Percentiles rank a stretch among this genome's conserved stretches.
Conservation (phyloP, 139 green algal species). For the Gonium pectorale region DNA sequence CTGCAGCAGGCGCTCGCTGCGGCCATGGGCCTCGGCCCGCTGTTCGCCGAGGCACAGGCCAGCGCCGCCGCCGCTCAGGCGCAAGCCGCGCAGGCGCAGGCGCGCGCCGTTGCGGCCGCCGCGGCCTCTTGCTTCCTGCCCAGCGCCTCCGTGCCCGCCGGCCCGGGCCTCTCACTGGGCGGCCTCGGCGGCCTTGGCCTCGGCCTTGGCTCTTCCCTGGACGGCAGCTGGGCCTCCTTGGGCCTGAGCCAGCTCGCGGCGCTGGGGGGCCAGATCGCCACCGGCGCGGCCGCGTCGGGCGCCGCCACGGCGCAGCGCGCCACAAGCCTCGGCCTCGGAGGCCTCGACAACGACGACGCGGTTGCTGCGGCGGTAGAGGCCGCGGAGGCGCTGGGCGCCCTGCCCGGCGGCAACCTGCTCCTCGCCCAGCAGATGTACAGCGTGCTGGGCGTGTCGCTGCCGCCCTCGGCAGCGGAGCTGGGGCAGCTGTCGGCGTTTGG, state of each 20-base stretch:
- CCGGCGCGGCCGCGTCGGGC: neutral
- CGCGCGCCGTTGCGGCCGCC: neutral
- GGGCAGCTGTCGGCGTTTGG: neutral
- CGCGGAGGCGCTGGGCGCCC: conserved; percentile 9
- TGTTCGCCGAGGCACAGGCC: neutral
- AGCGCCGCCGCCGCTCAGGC: too few relatives aligned
- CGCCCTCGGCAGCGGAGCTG: neutral
- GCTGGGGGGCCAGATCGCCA: neutral
- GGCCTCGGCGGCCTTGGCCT: neutral
- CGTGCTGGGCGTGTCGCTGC: conserved; percentile 24
- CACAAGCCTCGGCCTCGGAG: too few relatives aligned
- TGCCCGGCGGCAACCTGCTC: conserved; percentile 21
- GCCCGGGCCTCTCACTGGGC: neutral
- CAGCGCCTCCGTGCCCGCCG: neutral
- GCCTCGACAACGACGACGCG: neutral
- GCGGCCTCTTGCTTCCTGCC: too few relatives aligned
- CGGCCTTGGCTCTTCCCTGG: neutral
- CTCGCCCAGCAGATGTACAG: conserved; percentile 41
- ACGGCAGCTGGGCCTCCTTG: neutral
- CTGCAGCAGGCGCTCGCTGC: neutral
- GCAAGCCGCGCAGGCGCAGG: neutral
- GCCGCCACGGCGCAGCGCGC: too few relatives aligned
- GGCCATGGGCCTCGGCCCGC: conserved; percentile 17
- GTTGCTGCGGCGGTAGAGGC: conserved; percentile 20
- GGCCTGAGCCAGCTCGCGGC: neutral